These are phyloP conservation scores for Talaromyces piceae DNA, from an alignment of 2,329 filamentous ascomycete species.

Conservation along the genomic window DNA sequence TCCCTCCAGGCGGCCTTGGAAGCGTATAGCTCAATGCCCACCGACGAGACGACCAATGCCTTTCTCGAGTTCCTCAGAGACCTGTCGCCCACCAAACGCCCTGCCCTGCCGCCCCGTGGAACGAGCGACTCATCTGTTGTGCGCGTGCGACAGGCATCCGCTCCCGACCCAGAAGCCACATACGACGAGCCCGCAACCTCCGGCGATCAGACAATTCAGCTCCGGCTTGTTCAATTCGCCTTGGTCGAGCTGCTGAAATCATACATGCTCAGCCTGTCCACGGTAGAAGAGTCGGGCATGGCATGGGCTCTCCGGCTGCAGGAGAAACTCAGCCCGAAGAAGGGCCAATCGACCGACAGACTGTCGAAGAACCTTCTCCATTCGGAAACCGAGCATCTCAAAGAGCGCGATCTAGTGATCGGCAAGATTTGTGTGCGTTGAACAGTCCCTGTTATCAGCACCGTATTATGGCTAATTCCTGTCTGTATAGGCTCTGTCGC, in stretches of 20 bases:
- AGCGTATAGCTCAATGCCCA: constrained; percentile 50
- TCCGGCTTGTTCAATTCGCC: constrained; percentile 54
- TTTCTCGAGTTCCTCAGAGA: constrained; percentile 52
- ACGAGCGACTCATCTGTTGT: constrained; percentile 42
- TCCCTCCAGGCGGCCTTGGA: constrained; percentile 55
- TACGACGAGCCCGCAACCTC: constrained; percentile 34
- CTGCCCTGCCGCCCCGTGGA: constrained; percentile 52
- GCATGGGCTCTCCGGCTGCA: constrained; percentile 45
- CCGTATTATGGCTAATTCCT: neutral
- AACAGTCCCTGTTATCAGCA: neutral
- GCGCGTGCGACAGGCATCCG: constrained; percentile 26
- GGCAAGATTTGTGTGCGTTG: constrained; percentile 46
- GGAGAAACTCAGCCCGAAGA: constrained; percentile 48
- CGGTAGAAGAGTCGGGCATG: constrained; percentile 32
- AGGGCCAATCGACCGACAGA: neutral
- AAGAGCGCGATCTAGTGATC: constrained; percentile 48
- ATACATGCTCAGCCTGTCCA: constrained; percentile 42
- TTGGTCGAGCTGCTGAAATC: constrained; percentile 55
- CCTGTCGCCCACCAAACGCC: constrained; percentile 50
- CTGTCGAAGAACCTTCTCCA: constrained; percentile 48
- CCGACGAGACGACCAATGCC: constrained; percentile 50
- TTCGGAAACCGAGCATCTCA: constrained; percentile 41
- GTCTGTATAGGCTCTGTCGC: constrained; percentile 39
- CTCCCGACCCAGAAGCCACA: constrained; percentile 51
- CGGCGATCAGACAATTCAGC: constrained; percentile 46